A percentile compares a stretch with the other conserved stretches of the same genome.
Evolutionary conservation across 768 basidiomycete species (phyloP).

Genomic region (Hygrocybe punicea): DNA sequence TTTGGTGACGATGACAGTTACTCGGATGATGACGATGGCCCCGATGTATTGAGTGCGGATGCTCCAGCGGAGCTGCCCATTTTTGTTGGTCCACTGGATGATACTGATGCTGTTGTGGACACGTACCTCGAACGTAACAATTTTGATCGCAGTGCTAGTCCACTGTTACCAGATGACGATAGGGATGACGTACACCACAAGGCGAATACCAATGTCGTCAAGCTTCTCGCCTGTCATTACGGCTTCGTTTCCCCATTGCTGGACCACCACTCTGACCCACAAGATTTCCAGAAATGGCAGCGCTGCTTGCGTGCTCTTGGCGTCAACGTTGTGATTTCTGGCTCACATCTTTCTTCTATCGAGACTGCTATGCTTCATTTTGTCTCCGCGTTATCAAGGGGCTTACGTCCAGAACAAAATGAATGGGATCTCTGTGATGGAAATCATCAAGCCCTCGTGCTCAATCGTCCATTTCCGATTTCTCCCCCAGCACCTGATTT

Average conservation of each 20-base stretch:
- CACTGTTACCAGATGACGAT: background rate
- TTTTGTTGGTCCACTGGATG: background rate
- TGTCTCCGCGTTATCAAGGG: background rate
- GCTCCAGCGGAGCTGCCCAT: background rate
- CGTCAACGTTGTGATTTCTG: background rate
- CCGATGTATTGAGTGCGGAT: background rate
- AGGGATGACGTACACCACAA: background rate
- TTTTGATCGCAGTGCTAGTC: background rate
- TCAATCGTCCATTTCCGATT: background rate
- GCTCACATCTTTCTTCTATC: background rate
- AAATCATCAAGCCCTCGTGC: background rate
- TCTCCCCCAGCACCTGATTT: background rate
- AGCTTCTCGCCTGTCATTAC: background rate
- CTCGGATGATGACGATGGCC: background rate
- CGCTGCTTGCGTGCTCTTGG: background rate
- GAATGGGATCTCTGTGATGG: background rate
- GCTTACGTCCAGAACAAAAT: background rate
- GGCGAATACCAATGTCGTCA: background rate
- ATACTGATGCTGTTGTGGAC: background rate
- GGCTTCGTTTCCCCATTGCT: background rate
- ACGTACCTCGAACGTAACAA: background rate
- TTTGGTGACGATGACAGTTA: slow-evolving; percentile 3
- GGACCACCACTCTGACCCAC: background rate
- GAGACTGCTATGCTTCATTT: background rate
- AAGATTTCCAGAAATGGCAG: background rate